Percentiles rank a stretch among this genome's conserved stretches.
These are phyloP conservation scores for Pinus albicaulis DNA, from an alignment of 75 land plant species.

Conservation along the genomic window DNA sequence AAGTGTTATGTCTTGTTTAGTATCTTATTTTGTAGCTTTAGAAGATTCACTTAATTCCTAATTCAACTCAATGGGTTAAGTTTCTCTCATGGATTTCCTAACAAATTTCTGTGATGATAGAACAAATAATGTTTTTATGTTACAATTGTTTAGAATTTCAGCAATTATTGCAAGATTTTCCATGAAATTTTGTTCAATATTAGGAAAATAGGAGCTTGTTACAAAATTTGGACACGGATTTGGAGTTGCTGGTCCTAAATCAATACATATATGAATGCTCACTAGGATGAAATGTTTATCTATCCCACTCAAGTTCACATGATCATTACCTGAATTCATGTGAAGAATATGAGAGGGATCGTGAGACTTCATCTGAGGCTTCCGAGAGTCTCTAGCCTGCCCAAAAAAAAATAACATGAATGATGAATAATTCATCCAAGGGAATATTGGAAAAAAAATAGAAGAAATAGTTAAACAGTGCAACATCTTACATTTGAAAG, in stretches of 20 bases:
- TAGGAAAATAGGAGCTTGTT: slow-evolving; percentile 12
- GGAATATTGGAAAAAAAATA: slow-evolving; percentile 1
- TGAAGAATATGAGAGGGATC: too few relatives aligned
- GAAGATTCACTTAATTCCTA: background rate
- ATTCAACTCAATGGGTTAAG: background rate
- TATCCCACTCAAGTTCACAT: too few relatives aligned
- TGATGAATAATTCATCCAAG: too few relatives aligned
- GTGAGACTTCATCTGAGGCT: slow-evolving; percentile 83
- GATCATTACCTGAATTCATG: slow-evolving; percentile 13
- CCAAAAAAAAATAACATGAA: background rate
- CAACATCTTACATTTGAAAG: too few relatives aligned
- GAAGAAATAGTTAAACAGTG: background rate
- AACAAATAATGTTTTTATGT: too few relatives aligned
- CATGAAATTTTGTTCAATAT: too few relatives aligned
- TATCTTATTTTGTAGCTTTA: too few relatives aligned
- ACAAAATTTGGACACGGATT: slow-evolving; percentile 8
- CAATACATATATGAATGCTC: slow-evolving; percentile 11
- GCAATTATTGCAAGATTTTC: too few relatives aligned
- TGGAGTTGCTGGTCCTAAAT: slow-evolving; percentile 10
- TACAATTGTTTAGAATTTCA: too few relatives aligned
- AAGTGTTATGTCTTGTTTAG: slow-evolving; percentile 8
- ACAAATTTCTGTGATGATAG: background rate
- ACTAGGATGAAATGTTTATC: too few relatives aligned
- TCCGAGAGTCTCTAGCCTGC: slow-evolving; percentile 33
- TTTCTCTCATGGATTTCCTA: too few relatives aligned